These are phyloP conservation scores for Medicago lupulina DNA, from an alignment of 306 rosid genomes.

Conservation along the genomic window DNA sequence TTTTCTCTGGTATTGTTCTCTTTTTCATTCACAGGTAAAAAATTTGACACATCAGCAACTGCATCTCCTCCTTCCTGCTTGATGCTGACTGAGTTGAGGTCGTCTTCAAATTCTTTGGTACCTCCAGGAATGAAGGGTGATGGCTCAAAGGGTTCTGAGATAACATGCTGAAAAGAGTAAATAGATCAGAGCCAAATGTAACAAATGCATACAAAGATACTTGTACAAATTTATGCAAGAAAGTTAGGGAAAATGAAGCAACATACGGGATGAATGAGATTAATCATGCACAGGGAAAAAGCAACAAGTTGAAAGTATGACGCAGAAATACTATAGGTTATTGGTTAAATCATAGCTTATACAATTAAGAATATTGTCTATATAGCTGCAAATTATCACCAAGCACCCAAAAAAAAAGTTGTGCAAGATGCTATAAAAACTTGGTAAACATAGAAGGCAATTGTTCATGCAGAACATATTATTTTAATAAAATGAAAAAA, in stretches of 20 bases:
- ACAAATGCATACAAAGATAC: slow-evolving; percentile 4
- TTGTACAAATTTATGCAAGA: slow-evolving; percentile 7
- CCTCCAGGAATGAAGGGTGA: slow-evolving; percentile 90
- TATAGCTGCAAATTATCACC: neutral
- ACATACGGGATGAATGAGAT: slow-evolving; percentile 24
- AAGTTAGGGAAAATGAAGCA: slow-evolving; percentile 9
- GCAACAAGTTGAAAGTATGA: slow-evolving; percentile 1
- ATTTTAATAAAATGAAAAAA: slow-evolving; percentile 14
- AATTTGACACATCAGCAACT: slow-evolving; percentile 59
- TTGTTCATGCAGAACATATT: neutral
- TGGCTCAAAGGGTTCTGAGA: slow-evolving; percentile 88
- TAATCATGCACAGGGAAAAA: neutral
- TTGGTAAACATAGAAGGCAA: slow-evolving; percentile 14
- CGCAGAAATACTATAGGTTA: neutral
- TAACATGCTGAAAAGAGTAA: slow-evolving; percentile 70
- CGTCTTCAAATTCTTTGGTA: slow-evolving; percentile 68
- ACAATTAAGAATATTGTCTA: neutral
- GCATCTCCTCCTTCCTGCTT: slow-evolving; percentile 67
- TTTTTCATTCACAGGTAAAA: slow-evolving; percentile 61
- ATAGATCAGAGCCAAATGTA: slow-evolving; percentile 44
- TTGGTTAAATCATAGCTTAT: neutral
- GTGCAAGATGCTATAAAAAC: slow-evolving; percentile 4
- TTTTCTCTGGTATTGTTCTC: slow-evolving; percentile 75
- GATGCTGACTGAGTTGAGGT: slow-evolving; percentile 52
- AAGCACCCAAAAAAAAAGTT: slow-evolving; percentile 3